Evolutionary conservation across 202 grass and related monocot genomes (phyloP), one percentile per base, ranked within the genome.

Genomic region (Saccharum hybrid): DNA sequence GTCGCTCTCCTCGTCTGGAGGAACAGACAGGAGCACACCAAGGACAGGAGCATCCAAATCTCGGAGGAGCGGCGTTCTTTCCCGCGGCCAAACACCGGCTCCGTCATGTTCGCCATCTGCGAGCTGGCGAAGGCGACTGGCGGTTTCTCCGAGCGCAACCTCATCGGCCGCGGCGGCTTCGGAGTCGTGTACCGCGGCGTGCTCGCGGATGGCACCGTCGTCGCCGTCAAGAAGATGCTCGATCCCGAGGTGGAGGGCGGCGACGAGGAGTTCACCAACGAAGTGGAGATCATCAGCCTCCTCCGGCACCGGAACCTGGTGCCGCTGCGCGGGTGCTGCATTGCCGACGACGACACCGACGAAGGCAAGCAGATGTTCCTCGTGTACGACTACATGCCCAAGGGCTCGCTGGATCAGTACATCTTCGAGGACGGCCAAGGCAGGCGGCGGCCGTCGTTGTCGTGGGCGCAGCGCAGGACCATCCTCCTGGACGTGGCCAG

Each of bases 341-440:
- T 98, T 69, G 45, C 71, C 80, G 77, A 87, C 39, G 86, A 87
- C 84, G 88, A 85, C 22, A 9, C 23, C 7, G 87, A 93, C 19
- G 74, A 93, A 26, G 95, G 87, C 61, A 98, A 89, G 82, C 92
- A 94, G 87, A 88, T 88, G 85, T 93, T 90, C 43, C 87, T 98
- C 70, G 87, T 98, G 5, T 98, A 95, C 81, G 93, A 95, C 74
- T 95, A 91, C 88, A 98, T 95, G 96, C 92, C 96, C 4, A 98
- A 92, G 23, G 91, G 96, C 37, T 88, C 72, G 54, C 84, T 98
- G 14, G 93, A 95, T 4, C 81, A 93, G 64, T 87, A 96, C 79
- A 94, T 96, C 82, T 98, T 98, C 75, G 10, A 61, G 0, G 62
- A 68, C 45, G 38, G 8, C 16, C 30, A 63, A 7, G 83, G 71